Percentiles rank a stretch among this genome's conserved stretches.
Conservation (phyloP, 73 alveolate species). For the Tetrahymena malaccensis region DNA sequence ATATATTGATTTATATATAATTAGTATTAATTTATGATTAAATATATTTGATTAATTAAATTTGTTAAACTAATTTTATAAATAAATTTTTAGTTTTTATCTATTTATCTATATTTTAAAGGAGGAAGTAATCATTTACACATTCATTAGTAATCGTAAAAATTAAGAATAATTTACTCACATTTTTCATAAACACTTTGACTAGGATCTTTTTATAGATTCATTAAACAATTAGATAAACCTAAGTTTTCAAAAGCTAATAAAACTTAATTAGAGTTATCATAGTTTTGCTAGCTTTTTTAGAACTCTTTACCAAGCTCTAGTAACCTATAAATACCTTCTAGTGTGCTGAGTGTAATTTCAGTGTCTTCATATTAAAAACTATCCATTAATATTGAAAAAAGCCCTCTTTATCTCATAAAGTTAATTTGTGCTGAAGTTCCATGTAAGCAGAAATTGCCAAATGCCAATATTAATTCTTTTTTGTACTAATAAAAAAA, state of each 20-base stretch:
- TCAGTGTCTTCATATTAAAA: neutral
- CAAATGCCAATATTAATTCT: neutral
- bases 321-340: neutral
- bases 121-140: neutral
- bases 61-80: too few relatives aligned
- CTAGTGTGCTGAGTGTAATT: neutral
- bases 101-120: too few relatives aligned
- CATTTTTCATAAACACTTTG: neutral
- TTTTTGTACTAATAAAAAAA: neutral
- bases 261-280: neutral
- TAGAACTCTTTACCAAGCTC: neutral
- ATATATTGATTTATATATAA: too few relatives aligned
- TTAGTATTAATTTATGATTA: too few relatives aligned
- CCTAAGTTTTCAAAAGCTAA: neutral
- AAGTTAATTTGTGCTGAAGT: neutral
- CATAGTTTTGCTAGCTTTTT: neutral
- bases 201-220: neutral
- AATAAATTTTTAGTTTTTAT: too few relatives aligned
- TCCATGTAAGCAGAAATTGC: neutral
- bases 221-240: neutral
- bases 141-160: neutral
- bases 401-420: neutral
- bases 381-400: neutral
- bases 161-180: neutral
- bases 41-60: too few relatives aligned